Percentiles rank a stretch among this genome's conserved stretches.
Conservation (phyloP, 805 yeast species). For the Candida patagonica region DNA sequence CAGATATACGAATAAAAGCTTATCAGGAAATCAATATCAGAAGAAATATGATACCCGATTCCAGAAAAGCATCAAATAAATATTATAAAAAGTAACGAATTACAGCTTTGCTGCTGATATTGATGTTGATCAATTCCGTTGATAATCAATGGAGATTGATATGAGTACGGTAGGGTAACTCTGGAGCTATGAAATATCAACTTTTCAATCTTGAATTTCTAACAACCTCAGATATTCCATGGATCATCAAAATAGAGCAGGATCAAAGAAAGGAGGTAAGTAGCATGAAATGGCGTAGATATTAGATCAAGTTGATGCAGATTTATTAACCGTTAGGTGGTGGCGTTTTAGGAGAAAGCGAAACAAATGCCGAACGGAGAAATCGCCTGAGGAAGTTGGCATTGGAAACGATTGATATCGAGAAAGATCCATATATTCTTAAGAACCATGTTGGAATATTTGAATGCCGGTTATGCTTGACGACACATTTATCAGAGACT, state of each 20-base stretch:
- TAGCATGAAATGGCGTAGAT: background rate
- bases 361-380: conserved; percentile 57
- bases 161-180: too few species aligned
- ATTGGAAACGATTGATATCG: conserved; percentile 32
- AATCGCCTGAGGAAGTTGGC: conserved; percentile 60
- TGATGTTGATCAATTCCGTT: too few species aligned
- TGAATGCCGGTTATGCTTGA: conserved; percentile 78
- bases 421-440: conserved; percentile 72
- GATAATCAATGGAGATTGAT: too few species aligned
- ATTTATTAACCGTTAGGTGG: conserved; percentile 39
- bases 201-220: too few species aligned
- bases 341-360: conserved; percentile 71
- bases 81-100: too few species aligned
- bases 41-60: too few species aligned
- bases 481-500: conserved; percentile 71
- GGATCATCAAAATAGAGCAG: conserved; percentile 87
- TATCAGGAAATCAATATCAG: background rate
- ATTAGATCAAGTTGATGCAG: background rate
- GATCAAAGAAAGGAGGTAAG: conserved; percentile 68
- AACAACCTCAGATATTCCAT: too few species aligned
- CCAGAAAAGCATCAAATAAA: too few species aligned
- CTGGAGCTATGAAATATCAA: too few species aligned
- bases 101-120: too few species aligned
- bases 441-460: conserved; percentile 74
- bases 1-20: background rate